Conservation (phyloP, 805 yeast genomes). For the Vanderwaltozyma yarrowii region DNA sequence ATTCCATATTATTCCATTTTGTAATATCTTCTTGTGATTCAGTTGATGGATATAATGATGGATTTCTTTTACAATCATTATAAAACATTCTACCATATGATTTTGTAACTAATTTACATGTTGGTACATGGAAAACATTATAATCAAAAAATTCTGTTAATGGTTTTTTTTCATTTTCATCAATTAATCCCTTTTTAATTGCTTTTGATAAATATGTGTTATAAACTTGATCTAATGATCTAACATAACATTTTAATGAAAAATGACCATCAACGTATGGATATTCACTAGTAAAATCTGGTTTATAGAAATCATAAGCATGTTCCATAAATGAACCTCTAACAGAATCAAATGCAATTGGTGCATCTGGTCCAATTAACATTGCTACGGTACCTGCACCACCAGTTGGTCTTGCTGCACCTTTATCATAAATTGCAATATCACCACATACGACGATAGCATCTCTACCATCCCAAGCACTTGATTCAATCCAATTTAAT, state of each 20-base stretch:
- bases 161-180: slow-evolving; percentile 44
- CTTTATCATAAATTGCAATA: slow-evolving; percentile 93
- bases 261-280: slow-evolving; percentile 97
- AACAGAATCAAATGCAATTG: slow-evolving; percentile 78
- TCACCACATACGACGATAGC: slow-evolving; percentile 97
- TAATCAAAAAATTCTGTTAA: slow-evolving; percentile 72
- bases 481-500: slow-evolving; percentile 90
- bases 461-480: slow-evolving; percentile 96
- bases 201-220: slow-evolving; percentile 71
- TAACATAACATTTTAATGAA: slow-evolving; percentile 86
- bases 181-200: slow-evolving; percentile 37
- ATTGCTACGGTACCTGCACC: slow-evolving; percentile 97
- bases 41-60: slow-evolving; percentile 42
- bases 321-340: slow-evolving; percentile 95
- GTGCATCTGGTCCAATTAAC: slow-evolving; percentile 95
- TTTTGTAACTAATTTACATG: slow-evolving; percentile 89
- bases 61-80: slow-evolving; percentile 74
- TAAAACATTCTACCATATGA: slow-evolving; percentile 85
- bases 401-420: slow-evolving; percentile 99
- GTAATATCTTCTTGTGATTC: slow-evolving; percentile 1
- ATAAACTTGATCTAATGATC: slow-evolving; percentile 86
- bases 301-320: slow-evolving; percentile 97
- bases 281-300: slow-evolving; percentile 91
- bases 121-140: slow-evolving; percentile 96
- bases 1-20: slow-evolving; percentile 28